A percentile compares a stretch with the other conserved stretches of the same genome.
phyloP scores from a whole-genome alignment of 805 yeast species.

The Zygosaccharomyces bailii region DNA sequence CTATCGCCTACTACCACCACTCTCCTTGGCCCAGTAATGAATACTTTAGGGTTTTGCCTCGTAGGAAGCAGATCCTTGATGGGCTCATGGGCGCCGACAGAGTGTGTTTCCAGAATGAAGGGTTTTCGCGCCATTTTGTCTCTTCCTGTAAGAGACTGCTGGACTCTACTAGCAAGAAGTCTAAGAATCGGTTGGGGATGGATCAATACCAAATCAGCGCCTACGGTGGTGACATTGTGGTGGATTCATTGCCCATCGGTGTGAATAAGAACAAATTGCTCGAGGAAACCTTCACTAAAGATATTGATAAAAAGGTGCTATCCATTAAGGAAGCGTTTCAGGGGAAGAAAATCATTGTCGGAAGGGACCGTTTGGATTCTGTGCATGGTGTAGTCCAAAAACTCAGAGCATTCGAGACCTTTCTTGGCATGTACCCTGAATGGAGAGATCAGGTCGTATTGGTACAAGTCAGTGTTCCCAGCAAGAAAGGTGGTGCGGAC shows the following conservation, averaged over 20 bases:
- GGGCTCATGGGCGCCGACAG: slow-evolving; percentile 90
- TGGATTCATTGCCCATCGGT: slow-evolving; percentile 83
- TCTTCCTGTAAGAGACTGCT: slow-evolving; percentile 84
- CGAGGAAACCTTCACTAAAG: slow-evolving; percentile 46
- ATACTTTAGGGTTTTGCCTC: slow-evolving; percentile 84
- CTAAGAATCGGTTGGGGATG: slow-evolving; percentile 27
- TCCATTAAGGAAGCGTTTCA: slow-evolving; percentile 62
- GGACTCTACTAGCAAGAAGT: slow-evolving; percentile 63
- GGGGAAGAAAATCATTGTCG: slow-evolving; percentile 76
- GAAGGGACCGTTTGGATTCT: slow-evolving; percentile 87
- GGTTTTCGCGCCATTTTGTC: slow-evolving; percentile 86
- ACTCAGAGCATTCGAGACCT: slow-evolving; percentile 83
- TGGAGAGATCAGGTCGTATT: slow-evolving; percentile 84
- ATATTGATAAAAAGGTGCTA: slow-evolving; percentile 58
- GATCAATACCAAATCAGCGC: slow-evolving; percentile 48
- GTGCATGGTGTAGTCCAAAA: slow-evolving; percentile 95
- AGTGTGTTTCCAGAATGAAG: slow-evolving; percentile 79
- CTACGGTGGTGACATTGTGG: slow-evolving; percentile 72
- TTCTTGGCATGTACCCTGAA: slow-evolving; percentile 86
- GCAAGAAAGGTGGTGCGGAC: slow-evolving; percentile 30
- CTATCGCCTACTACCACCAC: slow-evolving; percentile 77
- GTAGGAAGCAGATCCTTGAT: slow-evolving; percentile 75
- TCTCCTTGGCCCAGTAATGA: slow-evolving; percentile 95
- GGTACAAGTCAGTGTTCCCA: slow-evolving; percentile 86
- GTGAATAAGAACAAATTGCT: slow-evolving; percentile 72